These are phyloP conservation scores for Aphanomyces invadans DNA, from an alignment of 352 stramenopile genomes.

Conservation along the genomic window DNA sequence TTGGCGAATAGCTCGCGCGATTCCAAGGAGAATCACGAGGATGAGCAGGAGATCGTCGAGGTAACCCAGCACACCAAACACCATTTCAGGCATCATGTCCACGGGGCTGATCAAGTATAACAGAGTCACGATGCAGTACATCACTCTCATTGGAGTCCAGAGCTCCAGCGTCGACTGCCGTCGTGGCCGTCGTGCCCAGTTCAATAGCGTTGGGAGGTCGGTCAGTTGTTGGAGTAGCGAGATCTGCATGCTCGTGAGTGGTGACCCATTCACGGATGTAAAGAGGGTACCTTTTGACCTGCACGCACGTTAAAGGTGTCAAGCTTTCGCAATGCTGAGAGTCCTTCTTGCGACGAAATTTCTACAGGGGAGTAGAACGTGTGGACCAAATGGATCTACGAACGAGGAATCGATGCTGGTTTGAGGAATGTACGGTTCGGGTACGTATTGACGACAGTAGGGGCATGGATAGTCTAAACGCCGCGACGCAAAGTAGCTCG, in stretches of 20 bases:
- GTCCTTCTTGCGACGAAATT: not conserved
- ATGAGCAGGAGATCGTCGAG: not conserved
- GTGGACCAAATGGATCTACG: constrained; percentile 3
- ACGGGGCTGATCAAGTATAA: not conserved
- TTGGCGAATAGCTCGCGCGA: not conserved
- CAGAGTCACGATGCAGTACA: not conserved
- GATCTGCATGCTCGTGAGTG: not conserved
- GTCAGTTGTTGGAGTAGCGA: not conserved
- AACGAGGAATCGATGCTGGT: not conserved
- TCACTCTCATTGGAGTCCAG: not conserved
- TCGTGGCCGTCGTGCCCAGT: not conserved
- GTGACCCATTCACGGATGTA: not conserved
- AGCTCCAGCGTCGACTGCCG: not conserved
- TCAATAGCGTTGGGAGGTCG: not conserved
- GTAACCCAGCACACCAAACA: not conserved
- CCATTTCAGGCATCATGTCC: not conserved
- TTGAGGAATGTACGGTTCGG: not conserved
- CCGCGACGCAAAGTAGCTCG: not conserved
- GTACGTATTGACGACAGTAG: constrained; percentile 3
- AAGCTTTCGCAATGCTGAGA: not conserved
- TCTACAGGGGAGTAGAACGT: not conserved
- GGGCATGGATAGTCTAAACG: not conserved
- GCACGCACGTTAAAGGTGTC: not conserved
- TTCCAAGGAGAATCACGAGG: not conserved
- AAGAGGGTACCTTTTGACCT: not conserved